Conservation (phyloP, 176 grass and related monocot genomes). For the Urochloa ruziziensis region DNA sequence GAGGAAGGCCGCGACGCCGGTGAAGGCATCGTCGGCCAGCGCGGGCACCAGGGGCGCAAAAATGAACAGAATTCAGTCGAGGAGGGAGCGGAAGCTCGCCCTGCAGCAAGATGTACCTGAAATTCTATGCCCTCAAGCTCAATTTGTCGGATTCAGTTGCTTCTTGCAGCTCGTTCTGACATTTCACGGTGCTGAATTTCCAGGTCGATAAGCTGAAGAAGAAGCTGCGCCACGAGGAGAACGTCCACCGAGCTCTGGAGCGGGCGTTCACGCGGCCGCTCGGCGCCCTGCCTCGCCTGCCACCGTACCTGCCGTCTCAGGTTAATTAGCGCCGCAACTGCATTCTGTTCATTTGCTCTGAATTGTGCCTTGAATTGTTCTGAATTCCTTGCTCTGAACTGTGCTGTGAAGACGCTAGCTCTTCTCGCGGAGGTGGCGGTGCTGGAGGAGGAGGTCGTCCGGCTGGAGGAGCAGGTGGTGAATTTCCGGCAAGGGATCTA, state of each 20-base stretch:
- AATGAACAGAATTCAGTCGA: slow-evolving; percentile 58
- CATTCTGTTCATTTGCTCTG: slow-evolving; percentile 12
- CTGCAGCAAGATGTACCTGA: slow-evolving; percentile 86
- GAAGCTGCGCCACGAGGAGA: slow-evolving; percentile 96
- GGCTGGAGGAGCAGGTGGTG: slow-evolving; percentile 95
- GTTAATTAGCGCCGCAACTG: slow-evolving; percentile 39
- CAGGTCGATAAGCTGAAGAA: slow-evolving; percentile 95
- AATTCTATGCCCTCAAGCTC: slow-evolving; percentile 17
- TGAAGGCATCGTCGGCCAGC: slow-evolving; percentile 22
- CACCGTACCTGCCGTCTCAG: slow-evolving; percentile 85
- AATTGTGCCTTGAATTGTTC: neutral
- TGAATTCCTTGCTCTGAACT: slow-evolving; percentile 15
- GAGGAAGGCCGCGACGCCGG: slow-evolving; percentile 49
- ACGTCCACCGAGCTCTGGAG: slow-evolving; percentile 94
- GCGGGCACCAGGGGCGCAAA: neutral
- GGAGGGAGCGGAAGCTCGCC: slow-evolving; percentile 79
- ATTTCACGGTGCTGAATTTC: slow-evolving; percentile 23
- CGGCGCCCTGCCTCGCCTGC: slow-evolving; percentile 92
- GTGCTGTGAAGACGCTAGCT: slow-evolving; percentile 60
- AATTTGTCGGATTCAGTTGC: neutral
- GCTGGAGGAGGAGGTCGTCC: slow-evolving; percentile 90
- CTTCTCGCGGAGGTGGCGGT: slow-evolving; percentile 96
- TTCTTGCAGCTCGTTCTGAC: slow-evolving; percentile 13
- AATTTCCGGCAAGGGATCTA: slow-evolving; percentile 95
- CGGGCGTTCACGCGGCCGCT: slow-evolving; percentile 92